Base-by-base conservation (phyloP, 768 basidiomycete genomes). In the Amanita polypyramis region DNA sequence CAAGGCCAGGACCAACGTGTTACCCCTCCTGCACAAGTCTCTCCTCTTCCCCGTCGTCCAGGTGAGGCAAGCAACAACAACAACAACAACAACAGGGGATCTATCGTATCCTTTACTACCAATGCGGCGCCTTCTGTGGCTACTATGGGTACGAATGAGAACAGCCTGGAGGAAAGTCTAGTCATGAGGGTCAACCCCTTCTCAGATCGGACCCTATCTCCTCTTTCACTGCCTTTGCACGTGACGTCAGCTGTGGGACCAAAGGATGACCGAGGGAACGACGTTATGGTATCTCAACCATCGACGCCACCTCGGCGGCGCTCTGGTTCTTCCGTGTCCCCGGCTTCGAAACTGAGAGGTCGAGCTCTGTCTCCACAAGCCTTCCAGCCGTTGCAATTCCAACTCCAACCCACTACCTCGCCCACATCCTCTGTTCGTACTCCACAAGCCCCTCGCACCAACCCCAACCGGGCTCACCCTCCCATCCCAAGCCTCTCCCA, bases 401-500 rank as follows among this genome's bases (percentile, higher is more conserved):
- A n/a, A 2, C 25, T 9, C 25, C n/a, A 33, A 17, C 20, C 20
- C 5, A 40, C 4, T 6, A 23, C n/a, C 5, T n/a, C 41, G 12
- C 5, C 12, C 21, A n/a, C n/a, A n/a, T 7, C 21, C 6, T 14
- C 21, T 27, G 11, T 11, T 30, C 12, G 3, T 6, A 21, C 25
- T 12, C 10, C 41, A 6, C 9, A 7, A 25, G 14, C 41, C 21
- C 4, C 41, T 12, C 41, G 9, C 36, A 10, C 35, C 21, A 19
- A 35, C 23, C 14, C 23, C n/a, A 20, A 6, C 14, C 15, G 10
- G 10, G 3, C 27, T 27, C n/a, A 12, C 14, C 12, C 38, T 5
- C 30, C 32, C 29, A 19, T 42, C 14, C 39, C 21, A n/a, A 41
- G 39, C 32, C 40, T 49, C 14, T 49, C 47, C 19, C 39, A 49